Evolutionary conservation across 2,329 filamentous ascomycete species (phyloP), one percentile per base, ranked within the genome.

Genomic region (Coniochaeta ligniaria): DNA sequence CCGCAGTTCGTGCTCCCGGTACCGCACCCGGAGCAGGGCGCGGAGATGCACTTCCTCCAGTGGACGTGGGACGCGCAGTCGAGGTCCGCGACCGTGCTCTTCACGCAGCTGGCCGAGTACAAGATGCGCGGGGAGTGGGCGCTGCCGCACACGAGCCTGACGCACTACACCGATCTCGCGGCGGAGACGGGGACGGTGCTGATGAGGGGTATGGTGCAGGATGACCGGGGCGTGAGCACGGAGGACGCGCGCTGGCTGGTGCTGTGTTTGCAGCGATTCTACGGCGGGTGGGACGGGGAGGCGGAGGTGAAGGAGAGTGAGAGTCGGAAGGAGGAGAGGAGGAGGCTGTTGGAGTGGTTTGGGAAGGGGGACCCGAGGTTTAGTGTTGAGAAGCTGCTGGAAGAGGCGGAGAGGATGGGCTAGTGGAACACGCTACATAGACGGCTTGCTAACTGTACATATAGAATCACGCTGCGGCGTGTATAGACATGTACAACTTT

Each of bases 1-100:
- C 95, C 95, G 16, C 88, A 92, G 67, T 99, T 99, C 76, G 88
- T 99, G 60, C 84, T 99, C 1, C 95, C 95, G 0, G 83, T 98
- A 7, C 90, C 90, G 65, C 90, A 83, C 74, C 76, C 77, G 55
- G 77, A 74, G 26, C 79, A 80, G 65, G 91, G 91, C 58, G 91
- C 92, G 55, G 95, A 98, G 74, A 92, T 99, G 54, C 95, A 99
- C 76, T 96, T 96, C 74, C 76, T 99, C 63, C 94, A 99, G 75
- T 99, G 96, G 92, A 90, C 90, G 0, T 97, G 96, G 75, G 93
- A 96, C 62, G 76, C 75, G 24, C 77, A 78, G 60, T 83, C 81
- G 20, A 76, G 82, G 62, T 88, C 86, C 3, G 85, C 83, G 62
- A 91, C 89, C 0, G 88, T 98, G 6, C 86, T 99, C 36, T 98